phyloP scores from a whole-genome alignment of 495 filamentous ascomycete genomes.

The Lasiosphaeria miniovina region DNA sequence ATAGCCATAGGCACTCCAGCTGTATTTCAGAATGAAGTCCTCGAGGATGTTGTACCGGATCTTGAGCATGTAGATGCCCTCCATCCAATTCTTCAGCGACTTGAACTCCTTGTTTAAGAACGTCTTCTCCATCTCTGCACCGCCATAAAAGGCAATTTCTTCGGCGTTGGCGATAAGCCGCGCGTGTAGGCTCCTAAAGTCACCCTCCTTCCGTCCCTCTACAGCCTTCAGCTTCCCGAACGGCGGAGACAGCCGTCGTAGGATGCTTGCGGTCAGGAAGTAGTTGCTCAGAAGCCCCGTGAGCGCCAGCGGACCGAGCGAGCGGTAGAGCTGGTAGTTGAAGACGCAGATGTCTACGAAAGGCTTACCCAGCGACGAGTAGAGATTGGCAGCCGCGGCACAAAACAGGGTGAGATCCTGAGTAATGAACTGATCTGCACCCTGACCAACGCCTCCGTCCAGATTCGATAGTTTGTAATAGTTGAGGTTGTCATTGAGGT shows the following conservation, averaged over 20 bases:
- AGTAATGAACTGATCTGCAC: constrained; percentile 95
- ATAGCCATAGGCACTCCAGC: constrained; percentile 97
- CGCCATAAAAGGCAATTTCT: constrained; percentile 98
- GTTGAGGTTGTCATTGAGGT: constrained; percentile 87
- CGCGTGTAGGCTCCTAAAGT: constrained; percentile 86
- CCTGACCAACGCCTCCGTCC: constrained; percentile 88
- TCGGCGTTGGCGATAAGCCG: constrained; percentile 95
- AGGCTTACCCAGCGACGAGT: constrained; percentile 94
- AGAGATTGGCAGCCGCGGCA: constrained; percentile 83
- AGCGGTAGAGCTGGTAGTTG: constrained; percentile 93
- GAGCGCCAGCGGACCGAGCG: constrained; percentile 83
- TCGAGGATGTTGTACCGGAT: constrained; percentile 98
- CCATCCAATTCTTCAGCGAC: constrained; percentile 91
- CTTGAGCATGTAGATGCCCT: constrained; percentile 91
- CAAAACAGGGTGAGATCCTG: constrained; percentile 97
- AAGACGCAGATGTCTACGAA: constrained; percentile 94
- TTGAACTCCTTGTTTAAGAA: constrained; percentile 89
- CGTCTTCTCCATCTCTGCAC: constrained; percentile 85
- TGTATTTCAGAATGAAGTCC: constrained; percentile 97
- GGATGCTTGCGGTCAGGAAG: constrained; percentile 82
- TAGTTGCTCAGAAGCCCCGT: constrained; percentile 87
- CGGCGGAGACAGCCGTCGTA: constrained; percentile 83
- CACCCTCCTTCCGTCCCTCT: constrained; percentile 88
- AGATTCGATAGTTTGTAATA: constrained; percentile 96
- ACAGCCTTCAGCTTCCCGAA: constrained; percentile 96